A percentile compares a stretch with the other conserved stretches of the same genome.
phyloP scores from a whole-genome alignment of 1,139 yeast species.

The Saccharomycopsis hybrid region DNA sequence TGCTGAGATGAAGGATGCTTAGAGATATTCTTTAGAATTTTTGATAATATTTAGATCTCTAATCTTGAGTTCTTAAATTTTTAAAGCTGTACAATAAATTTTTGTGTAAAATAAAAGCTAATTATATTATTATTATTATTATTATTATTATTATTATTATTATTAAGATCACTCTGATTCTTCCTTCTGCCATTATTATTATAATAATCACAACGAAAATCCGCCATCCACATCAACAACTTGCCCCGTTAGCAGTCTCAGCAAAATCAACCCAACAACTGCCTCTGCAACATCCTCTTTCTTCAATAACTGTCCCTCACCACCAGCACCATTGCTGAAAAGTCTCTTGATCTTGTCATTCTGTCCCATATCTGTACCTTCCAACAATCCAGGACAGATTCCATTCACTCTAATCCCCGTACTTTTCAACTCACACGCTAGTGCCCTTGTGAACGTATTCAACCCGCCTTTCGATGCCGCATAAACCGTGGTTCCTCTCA shows the following conservation, averaged over 20 bases:
- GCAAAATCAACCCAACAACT: conserved; percentile 28
- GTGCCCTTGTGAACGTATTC: conserved; percentile 54
- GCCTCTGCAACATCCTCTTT: conserved; percentile 27
- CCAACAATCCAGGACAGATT: conserved; percentile 66
- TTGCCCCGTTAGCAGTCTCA: conserved; percentile 37
- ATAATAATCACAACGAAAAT: too few relatives aligned
- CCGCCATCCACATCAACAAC: conserved; percentile 32
- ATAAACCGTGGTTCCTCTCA: conserved; percentile 68
- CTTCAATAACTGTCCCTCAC: conserved; percentile 26
- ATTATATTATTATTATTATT: too few relatives aligned
- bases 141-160: too few relatives aligned
- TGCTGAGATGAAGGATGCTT: neutral
- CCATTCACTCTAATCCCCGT: conserved; percentile 53
- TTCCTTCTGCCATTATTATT: too few relatives aligned
- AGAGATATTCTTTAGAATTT: too few relatives aligned
- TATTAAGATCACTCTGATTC: too few relatives aligned
- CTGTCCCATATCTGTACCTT: conserved; percentile 64
- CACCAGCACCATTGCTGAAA: conserved; percentile 7
- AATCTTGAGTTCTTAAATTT: too few relatives aligned
- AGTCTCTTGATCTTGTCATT: conserved; percentile 25
- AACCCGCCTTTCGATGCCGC: conserved; percentile 79
- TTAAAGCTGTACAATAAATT: too few relatives aligned
- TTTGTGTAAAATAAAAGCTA: too few relatives aligned
- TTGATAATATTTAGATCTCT: too few relatives aligned
- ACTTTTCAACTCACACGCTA: conserved; percentile 56